Evolutionary conservation across 495 filamentous ascomycete genomes (phyloP).

Genomic region (Penicillium soppii): DNA sequence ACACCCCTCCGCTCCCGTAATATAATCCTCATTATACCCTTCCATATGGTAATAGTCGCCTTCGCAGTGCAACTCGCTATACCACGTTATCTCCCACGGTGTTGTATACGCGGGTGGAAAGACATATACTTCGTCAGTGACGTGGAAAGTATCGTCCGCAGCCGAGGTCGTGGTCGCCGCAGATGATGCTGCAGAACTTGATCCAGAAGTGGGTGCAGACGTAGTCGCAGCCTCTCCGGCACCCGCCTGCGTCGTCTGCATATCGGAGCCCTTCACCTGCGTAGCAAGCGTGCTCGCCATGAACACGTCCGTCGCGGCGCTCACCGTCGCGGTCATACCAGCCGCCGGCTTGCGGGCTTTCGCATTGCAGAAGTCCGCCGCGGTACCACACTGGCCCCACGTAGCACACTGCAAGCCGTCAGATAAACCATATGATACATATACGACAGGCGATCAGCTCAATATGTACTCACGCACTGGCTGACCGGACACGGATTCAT

Average conservation of each 20-base stretch:
- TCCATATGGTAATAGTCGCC: neutral
- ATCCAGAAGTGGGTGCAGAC: too few species aligned
- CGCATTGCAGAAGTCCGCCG: neutral
- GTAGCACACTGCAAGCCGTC: neutral
- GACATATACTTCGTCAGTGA: too few species aligned
- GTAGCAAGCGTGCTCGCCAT: too few species aligned
- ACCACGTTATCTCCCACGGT: neutral
- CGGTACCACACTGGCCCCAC: neutral
- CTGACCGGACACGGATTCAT: constrained; percentile 11
- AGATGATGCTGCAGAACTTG: too few species aligned
- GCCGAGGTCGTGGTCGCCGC: too few species aligned
- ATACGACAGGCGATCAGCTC: too few species aligned
- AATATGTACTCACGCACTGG: constrained; percentile 15
- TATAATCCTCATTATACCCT: neutral
- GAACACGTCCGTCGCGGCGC: neutral
- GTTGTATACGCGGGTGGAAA: too few species aligned
- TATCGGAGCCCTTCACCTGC: too few species aligned
- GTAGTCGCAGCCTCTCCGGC: too few species aligned
- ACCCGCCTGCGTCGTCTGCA: too few species aligned
- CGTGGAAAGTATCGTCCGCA: too few species aligned
- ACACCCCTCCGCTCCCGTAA: neutral
- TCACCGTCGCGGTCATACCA: neutral
- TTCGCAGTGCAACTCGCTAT: neutral
- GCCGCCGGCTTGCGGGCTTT: neutral
- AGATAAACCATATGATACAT: neutral